phyloP scores from a whole-genome alignment of 805 yeast species.

The Zygosaccharomyces bailii region DNA sequence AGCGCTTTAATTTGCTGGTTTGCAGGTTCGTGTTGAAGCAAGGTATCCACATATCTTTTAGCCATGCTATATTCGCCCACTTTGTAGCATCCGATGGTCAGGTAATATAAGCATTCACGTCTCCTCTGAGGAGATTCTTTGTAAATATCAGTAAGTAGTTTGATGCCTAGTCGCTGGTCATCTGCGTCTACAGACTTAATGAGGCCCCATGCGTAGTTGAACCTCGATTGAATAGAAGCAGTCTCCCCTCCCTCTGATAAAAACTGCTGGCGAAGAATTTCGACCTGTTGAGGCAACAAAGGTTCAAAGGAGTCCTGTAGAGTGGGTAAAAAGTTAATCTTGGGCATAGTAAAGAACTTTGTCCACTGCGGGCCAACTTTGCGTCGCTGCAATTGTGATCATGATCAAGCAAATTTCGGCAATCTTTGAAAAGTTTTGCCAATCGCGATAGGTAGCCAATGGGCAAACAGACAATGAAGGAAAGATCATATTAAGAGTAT shows the following conservation, averaged over 20 bases:
- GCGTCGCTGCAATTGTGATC: neutral
- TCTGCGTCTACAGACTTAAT: constrained; percentile 62
- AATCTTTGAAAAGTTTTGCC: constrained; percentile 3
- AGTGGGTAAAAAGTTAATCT: constrained; percentile 30
- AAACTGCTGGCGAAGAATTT: constrained; percentile 71
- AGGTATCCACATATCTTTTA: constrained; percentile 75
- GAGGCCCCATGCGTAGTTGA: constrained; percentile 96
- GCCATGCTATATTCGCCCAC: constrained; percentile 85
- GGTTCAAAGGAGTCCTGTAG: constrained; percentile 39
- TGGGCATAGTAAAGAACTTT: constrained; percentile 20
- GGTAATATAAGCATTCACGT: constrained; percentile 83
- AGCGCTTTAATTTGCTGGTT: constrained; percentile 73
- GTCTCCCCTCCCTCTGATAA: constrained; percentile 70
- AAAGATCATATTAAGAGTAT: neutral
- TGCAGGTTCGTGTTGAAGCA: constrained; percentile 77
- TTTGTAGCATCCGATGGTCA: constrained; percentile 83
- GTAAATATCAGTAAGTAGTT: constrained; percentile 63
- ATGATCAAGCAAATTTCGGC: neutral
- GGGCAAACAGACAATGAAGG: constrained; percentile 1
- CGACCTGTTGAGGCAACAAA: constrained; percentile 69
- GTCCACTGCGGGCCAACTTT: neutral
- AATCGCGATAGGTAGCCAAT: constrained; percentile 1
- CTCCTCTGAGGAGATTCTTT: constrained; percentile 78
- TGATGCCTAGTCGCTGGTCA: constrained; percentile 77
- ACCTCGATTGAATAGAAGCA: constrained; percentile 77